phyloP scores from a whole-genome alignment of 1,284 basidiomycete genomes.

The Kalmanozyma brasiliensis region DNA sequence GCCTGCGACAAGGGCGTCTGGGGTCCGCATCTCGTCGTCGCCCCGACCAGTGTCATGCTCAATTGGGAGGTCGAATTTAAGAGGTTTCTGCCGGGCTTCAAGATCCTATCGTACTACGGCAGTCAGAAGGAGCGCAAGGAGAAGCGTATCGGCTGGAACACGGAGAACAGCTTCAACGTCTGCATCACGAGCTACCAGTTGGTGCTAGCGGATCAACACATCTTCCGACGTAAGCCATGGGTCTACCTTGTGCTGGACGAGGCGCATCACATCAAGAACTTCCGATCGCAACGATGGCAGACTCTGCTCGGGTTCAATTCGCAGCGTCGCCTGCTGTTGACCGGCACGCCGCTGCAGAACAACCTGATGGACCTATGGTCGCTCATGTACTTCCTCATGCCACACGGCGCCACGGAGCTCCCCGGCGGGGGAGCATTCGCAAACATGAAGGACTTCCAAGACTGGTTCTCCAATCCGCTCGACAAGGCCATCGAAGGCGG shows the following conservation, averaged over 20 bases:
- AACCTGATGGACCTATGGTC: slow-evolving; percentile 96
- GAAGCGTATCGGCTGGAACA: slow-evolving; percentile 91
- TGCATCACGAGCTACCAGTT: slow-evolving; percentile 96
- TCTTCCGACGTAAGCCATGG: slow-evolving; percentile 95
- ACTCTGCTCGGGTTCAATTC: slow-evolving; percentile 93
- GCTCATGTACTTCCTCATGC: slow-evolving; percentile 93
- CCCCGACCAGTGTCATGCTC: slow-evolving; percentile 91
- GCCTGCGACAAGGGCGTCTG: slow-evolving; percentile 94
- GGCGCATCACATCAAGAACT: slow-evolving; percentile 99
- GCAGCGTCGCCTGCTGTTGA: slow-evolving; percentile 85
- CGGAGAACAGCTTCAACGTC: slow-evolving; percentile 91
- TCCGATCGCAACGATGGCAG: slow-evolving; percentile 94
- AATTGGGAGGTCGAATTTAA: slow-evolving; percentile 99
- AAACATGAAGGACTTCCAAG: slow-evolving; percentile 90
- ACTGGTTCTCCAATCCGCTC: slow-evolving; percentile 89
- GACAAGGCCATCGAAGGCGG: slow-evolving; percentile 94
- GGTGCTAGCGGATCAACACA: slow-evolving; percentile 86
- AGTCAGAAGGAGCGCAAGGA: slow-evolving; percentile 90
- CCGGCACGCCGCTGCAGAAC: slow-evolving; percentile 94
- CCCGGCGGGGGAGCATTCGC: slow-evolving; percentile 79
- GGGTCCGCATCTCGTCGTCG: slow-evolving; percentile 95
- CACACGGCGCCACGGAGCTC: slow-evolving; percentile 71
- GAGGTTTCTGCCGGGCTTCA: slow-evolving; percentile 95
- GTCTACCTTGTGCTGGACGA: slow-evolving; percentile 97
- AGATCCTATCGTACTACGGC: slow-evolving; percentile 90